A percentile compares a stretch with the other conserved stretches of the same genome.
Conservation (phyloP, 2,329 filamentous ascomycete species). For the Trichoderma afroharzianum region DNA sequence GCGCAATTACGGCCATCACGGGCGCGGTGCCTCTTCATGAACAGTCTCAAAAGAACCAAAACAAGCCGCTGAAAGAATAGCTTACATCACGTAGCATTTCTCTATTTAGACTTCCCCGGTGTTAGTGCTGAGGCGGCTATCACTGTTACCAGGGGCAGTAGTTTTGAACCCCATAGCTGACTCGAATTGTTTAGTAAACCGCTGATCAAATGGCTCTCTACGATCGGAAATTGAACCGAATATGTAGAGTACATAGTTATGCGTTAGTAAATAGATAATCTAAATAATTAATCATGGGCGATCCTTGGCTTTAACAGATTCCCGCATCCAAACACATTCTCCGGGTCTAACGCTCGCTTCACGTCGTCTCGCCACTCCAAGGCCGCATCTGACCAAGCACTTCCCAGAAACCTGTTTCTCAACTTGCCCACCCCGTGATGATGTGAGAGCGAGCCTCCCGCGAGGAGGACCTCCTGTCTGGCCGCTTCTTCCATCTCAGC, state of each 20-base stretch:
- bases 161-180: too few species aligned
- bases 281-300: background rate
- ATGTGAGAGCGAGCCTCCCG: background rate
- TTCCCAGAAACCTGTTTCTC: background rate
- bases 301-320: background rate
- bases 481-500: conserved; percentile 4
- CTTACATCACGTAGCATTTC: background rate
- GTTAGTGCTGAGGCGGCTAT: too few species aligned
- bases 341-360: background rate
- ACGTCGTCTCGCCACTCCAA: background rate
- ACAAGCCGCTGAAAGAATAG: background rate
- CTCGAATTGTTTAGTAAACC: too few species aligned
- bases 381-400: background rate
- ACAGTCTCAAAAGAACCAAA: background rate
- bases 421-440: background rate
- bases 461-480: background rate
- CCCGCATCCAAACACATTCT: background rate
- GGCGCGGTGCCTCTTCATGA: background rate
- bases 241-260: too few species aligned
- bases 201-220: too few species aligned
- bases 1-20: background rate
- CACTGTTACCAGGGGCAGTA: too few species aligned
- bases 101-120: too few species aligned
- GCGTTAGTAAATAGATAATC: background rate
- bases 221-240: too few species aligned